Conservation (phyloP, 805 yeast species). For the Metschnikowia lunata region DNA sequence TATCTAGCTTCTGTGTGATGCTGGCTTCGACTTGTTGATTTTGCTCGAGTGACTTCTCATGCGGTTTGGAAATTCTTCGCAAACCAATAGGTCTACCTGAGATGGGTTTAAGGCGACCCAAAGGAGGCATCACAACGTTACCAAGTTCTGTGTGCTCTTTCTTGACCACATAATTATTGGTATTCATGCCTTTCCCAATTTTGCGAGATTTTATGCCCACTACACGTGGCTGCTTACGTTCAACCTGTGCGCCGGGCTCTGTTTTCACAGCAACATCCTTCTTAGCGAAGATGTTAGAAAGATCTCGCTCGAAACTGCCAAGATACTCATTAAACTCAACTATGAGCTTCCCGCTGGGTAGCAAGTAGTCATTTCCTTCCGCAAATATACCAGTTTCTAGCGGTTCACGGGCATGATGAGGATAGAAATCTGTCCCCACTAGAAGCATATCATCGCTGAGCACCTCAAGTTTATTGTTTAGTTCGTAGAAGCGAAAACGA, state of each 20-base stretch:
- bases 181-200: too few relatives aligned
- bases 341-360: slow-evolving; percentile 26
- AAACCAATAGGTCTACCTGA: slow-evolving; percentile 4
- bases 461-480: slow-evolving; percentile 46
- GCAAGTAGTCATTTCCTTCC: slow-evolving; percentile 20
- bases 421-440: slow-evolving; percentile 33
- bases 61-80: background rate
- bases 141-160: background rate
- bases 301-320: slow-evolving; percentile 36
- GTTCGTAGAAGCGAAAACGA: slow-evolving; percentile 38
- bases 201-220: too few relatives aligned
- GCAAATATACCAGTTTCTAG: slow-evolving; percentile 16
- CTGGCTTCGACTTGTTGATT: background rate
- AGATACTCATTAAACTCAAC: slow-evolving; percentile 28
- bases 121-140: too few relatives aligned
- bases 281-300: slow-evolving; percentile 20
- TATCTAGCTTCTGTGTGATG: slow-evolving; percentile 3
- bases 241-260: background rate
- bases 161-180: background rate
- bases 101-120: background rate
- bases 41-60: background rate
- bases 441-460: slow-evolving; percentile 33
- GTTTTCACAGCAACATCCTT: background rate
- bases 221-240: too few relatives aligned
- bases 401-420: slow-evolving; percentile 19